Evolutionary conservation across 2,329 filamentous ascomycete species (phyloP), one percentile per base, ranked within the genome.

Genomic region (Westerdykella aurantiaca): DNA sequence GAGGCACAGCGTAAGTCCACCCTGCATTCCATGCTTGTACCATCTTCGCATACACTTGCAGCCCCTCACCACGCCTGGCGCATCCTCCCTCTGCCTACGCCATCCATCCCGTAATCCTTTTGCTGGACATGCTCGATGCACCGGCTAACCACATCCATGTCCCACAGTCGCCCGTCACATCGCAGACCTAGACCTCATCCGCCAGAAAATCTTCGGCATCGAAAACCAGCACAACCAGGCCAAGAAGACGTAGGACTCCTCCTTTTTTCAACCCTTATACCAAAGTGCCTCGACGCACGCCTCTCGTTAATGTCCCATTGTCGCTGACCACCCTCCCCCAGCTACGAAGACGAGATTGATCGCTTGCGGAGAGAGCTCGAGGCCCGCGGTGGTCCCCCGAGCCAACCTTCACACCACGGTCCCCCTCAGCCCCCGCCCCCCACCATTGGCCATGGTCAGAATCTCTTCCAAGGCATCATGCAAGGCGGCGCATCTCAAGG

Each of bases 391-490:
- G 81, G 82, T 16, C 76, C 79, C 51, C 68, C 75, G 33, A 75
- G 79, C 53, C 79, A 83, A 52, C 81, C 85, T 49, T 84, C 88
- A 50, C 87, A 93, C 78, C 80, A 80, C 46, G 88, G 85, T 35
- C 85, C 88, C 45, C 83, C 86, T 39, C 88, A 93, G 69, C 86
- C 88, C 50, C 86, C 86, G 48, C 91, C 93, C 31, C 90, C 83
- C 31, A 74, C 88, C 39, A 86, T 97, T 55, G 88, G 89, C 22
- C 86, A 94, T 61, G 90, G 91, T 21, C 82, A 82, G 44, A 93
- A 94, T 61, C 78, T 97, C 34, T 97, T 98, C 64, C 89, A 88
- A 55, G 89, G 88, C 44, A 95, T 97, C 64, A 97, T 98, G 88
- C 82, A 90, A 44, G 91, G 91, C 52, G 82, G 83, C 68, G 82